Evolutionary conservation across 345 rosid genomes (phyloP).

Genomic region (Leavenworthia alabamica): DNA sequence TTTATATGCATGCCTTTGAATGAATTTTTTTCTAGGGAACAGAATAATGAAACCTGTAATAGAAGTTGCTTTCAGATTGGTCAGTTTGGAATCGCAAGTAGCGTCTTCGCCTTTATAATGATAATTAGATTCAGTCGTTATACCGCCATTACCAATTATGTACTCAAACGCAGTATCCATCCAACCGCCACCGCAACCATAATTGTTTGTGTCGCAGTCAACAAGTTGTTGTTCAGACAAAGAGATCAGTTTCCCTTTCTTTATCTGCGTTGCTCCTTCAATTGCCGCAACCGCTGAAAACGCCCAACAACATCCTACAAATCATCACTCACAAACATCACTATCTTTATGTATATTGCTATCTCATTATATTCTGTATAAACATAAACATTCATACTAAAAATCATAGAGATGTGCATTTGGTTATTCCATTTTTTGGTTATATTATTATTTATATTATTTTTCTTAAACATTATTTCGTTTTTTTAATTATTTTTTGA

Average conservation of each 20-base stretch:
- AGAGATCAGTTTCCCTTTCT: constrained; percentile 43
- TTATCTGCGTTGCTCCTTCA: constrained; percentile 53
- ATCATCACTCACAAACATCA: no score
- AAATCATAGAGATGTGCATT: no score
- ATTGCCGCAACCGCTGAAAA: constrained; percentile 61
- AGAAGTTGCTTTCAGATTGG: not conserved
- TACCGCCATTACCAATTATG: constrained; percentile 36
- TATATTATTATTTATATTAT: no score
- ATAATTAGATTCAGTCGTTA: constrained; percentile 41
- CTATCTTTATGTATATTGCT: no score
- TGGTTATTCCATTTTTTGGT: no score
- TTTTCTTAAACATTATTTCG: no score
- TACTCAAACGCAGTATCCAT: constrained; percentile 53
- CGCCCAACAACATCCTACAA: constrained; percentile 65
- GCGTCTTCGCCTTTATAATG: constrained; percentile 40
- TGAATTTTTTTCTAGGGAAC: not conserved
- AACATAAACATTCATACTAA: not conserved
- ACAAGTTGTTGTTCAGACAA: constrained; percentile 63
- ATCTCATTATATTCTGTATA: no score
- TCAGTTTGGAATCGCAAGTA: constrained; percentile 28
- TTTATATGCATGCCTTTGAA: no score
- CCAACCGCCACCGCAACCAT: constrained; percentile 48
- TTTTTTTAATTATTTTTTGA: no score
- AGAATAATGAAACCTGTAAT: constrained; percentile 38
- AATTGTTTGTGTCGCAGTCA: constrained; percentile 37